Evolutionary conservation across 177 flowering plant genomes (phyloP), one percentile per base, ranked within the genome.

Genomic region (Telopea speciosissima): DNA sequence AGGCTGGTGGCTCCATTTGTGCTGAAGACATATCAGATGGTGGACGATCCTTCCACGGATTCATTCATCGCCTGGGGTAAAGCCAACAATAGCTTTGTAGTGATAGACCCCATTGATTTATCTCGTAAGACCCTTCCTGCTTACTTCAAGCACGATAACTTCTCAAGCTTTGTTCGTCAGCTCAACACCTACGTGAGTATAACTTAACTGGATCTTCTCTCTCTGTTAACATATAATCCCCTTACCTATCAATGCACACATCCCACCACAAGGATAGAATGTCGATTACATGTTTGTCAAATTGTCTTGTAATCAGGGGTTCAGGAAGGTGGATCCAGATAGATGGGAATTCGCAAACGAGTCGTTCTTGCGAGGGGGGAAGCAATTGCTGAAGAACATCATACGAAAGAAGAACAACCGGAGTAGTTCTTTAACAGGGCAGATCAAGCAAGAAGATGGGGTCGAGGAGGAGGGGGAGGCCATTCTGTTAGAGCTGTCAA

Each of bases 91-190:
- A 72, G 70, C 28, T 72, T 72, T 44, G 8, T 72, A 4, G 70
- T 72, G 36, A 54, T 40, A 7, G 56, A 72, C 6, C 85, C 97
- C 3, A 75, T 86, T 1, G 86, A 81, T 23, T 91, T 91, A 70
- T 87, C 94, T 5, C 78, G 81, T 24, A 89, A 81, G 77, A 75
- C 87, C 78, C 85, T 90, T 11, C 96, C 96, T 5, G 81, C 79
- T 26, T 85, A 79, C 45, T 89, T 89, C 81, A 90, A 90, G 78
- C 96, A 90, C 81, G 88, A 89, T 68, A 91, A 91, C 71, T 86
- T 91, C 84, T 89, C 97, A 8, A 88, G 90, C 82, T 91, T 91
- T 65, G 88, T 91, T 63, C 88, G 94, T 3, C 97, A 91, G 62
- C 83, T 91, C 26, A 91, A 91, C 79, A 89, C 93, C 62, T 91